Evolutionary conservation across 306 rosid species (phyloP).

Genomic region (Quillaja saponaria): DNA sequence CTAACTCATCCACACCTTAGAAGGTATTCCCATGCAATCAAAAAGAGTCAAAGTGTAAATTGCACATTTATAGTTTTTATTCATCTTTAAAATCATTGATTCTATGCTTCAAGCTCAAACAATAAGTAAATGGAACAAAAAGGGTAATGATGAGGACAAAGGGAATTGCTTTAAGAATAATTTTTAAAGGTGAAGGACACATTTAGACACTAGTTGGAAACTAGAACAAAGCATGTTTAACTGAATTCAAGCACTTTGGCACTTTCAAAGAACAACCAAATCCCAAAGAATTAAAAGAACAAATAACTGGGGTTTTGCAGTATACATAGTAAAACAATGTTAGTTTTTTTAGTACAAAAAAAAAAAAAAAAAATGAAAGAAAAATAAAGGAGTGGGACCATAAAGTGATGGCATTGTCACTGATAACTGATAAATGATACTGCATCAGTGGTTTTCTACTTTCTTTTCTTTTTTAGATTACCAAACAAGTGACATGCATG

Average conservation of each 20-base stretch:
- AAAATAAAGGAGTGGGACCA: too few species aligned
- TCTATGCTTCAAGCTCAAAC: conserved; percentile 51
- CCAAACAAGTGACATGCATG: too few species aligned
- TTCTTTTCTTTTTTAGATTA: too few species aligned
- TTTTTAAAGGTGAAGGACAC: conserved; percentile 27
- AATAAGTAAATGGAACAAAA: conserved; percentile 29
- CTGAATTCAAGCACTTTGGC: conserved; percentile 38
- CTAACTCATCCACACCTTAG: too few species aligned
- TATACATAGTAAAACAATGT: conserved; percentile 9
- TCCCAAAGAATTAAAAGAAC: conserved; percentile 13
- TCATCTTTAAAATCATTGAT: conserved; percentile 31
- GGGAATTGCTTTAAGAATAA: not conserved
- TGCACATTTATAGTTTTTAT: too few species aligned
- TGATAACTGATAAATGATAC: too few species aligned
- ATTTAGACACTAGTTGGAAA: conserved; percentile 37
- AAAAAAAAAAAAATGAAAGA: conserved; percentile 13
- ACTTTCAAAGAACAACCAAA: conserved; percentile 46
- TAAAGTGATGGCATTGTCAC: too few species aligned
- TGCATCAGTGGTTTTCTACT: too few species aligned
- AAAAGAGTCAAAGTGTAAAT: too few species aligned
- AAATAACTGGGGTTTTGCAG: conserved; percentile 21
- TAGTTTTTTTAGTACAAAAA: not conserved
- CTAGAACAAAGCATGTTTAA: conserved; percentile 42
- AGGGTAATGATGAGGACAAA: not conserved
- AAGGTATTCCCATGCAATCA: too few species aligned